Conservation (phyloP, 495 filamentous ascomycete genomes). For the Penicillium turbatum region DNA sequence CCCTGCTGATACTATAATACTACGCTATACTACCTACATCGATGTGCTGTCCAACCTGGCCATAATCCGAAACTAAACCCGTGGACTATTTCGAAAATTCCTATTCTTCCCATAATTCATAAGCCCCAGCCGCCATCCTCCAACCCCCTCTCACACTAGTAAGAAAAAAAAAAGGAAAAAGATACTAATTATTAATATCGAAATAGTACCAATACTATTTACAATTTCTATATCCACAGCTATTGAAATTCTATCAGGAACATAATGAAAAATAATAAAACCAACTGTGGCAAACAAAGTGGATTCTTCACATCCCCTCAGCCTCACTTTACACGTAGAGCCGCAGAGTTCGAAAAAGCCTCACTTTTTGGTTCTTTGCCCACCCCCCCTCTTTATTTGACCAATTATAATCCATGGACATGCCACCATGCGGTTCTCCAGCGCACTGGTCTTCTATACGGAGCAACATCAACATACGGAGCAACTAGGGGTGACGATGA, state of each 20-base stretch:
- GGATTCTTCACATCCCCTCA: slow-evolving; percentile 16
- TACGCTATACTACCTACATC: background rate
- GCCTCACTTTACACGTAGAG: slow-evolving; percentile 29
- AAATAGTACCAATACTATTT: too few species aligned
- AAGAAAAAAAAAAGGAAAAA: too few species aligned
- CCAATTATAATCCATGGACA: slow-evolving; percentile 2
- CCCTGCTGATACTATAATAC: background rate
- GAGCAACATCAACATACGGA: too few species aligned
- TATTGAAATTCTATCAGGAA: background rate
- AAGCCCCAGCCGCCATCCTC: background rate
- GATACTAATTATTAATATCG: too few species aligned
- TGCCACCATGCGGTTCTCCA: background rate
- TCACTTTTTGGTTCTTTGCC: slow-evolving; percentile 6
- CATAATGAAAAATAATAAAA: background rate
- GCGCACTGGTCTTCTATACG: background rate
- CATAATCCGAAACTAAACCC: background rate
- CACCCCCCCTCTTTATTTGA: background rate
- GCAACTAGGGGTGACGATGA: too few species aligned
- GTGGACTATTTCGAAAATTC: background rate
- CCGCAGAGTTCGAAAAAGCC: slow-evolving; percentile 26
- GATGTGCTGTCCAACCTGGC: slow-evolving; percentile 1
- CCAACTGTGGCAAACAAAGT: background rate
- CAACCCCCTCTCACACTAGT: background rate
- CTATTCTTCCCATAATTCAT: background rate
- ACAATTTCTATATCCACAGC: too few species aligned